A percentile compares a stretch with the other conserved stretches of the same genome.
These are phyloP conservation scores for Pythium plurisporium DNA, from an alignment of 352 stramenopile genomes.

Conservation along the genomic window DNA sequence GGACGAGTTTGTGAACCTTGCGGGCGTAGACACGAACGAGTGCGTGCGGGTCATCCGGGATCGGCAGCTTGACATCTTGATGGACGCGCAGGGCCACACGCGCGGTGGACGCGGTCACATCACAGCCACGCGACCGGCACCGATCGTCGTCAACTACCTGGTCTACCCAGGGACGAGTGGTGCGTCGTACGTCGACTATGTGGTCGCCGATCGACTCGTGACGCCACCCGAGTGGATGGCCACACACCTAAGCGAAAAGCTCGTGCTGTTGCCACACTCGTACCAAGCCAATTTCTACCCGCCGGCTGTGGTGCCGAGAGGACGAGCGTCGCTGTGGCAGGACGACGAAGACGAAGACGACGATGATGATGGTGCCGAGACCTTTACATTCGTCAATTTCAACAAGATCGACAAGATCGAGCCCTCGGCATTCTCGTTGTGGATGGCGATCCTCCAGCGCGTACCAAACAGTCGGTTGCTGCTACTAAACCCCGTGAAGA, in stretches of 20 bases:
- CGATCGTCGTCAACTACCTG: slow-evolving; percentile 86
- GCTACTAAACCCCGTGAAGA: slow-evolving; percentile 71
- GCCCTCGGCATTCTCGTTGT: slow-evolving; percentile 77
- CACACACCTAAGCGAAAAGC: slow-evolving; percentile 62
- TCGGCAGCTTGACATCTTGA: slow-evolving; percentile 73
- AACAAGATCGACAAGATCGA: slow-evolving; percentile 95
- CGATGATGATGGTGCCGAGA: not conserved
- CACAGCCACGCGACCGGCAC: slow-evolving; percentile 46
- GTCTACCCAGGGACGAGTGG: slow-evolving; percentile 89
- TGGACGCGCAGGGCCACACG: slow-evolving; percentile 92
- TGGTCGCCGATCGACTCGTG: slow-evolving; percentile 65
- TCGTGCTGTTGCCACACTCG: slow-evolving; percentile 86
- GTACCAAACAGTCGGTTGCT: slow-evolving; percentile 85
- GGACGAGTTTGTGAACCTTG: no score
- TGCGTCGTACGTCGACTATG: slow-evolving; percentile 66
- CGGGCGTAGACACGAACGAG: no score
- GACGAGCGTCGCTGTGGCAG: no score
- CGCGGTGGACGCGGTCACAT: slow-evolving; percentile 71
- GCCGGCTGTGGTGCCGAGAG: slow-evolving; percentile 21
- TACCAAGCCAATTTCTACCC: slow-evolving; percentile 91
- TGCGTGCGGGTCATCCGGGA: slow-evolving; percentile 85
- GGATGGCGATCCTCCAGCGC: slow-evolving; percentile 85
- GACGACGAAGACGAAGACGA: not conserved
- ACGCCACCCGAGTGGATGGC: slow-evolving; percentile 48
- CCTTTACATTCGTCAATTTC: slow-evolving; percentile 87